Evolutionary conservation across 257 asterid genomes (phyloP).

Genomic region (Penstemon eatonii): DNA sequence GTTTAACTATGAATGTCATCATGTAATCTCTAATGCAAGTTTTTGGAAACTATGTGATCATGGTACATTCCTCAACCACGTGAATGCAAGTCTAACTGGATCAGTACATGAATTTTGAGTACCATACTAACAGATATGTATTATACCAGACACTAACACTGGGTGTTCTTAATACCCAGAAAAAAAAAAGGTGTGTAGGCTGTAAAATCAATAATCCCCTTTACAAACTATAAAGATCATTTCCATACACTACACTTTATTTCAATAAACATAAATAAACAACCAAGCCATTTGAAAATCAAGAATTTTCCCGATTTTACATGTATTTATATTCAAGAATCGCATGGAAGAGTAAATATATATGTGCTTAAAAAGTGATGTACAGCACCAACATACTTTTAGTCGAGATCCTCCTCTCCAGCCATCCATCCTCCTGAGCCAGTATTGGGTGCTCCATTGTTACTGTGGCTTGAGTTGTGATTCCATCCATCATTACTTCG

Average conservation of each 20-base stretch:
- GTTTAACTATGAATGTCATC: not conserved
- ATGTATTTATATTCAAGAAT: not conserved
- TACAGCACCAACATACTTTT: constrained; percentile 19
- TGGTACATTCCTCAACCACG: constrained; percentile 4
- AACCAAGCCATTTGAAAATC: constrained; percentile 5
- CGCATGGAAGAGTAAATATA: constrained; percentile 18
- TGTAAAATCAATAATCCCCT: too few species aligned
- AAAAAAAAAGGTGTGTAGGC: too few species aligned
- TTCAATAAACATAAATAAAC: constrained; percentile 13
- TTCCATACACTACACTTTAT: not conserved
- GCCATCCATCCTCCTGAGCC: constrained; percentile 42
- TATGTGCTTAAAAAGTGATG: constrained; percentile 10
- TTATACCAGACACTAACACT: too few species aligned
- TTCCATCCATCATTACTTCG: constrained; percentile 34
- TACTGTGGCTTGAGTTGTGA: constrained; percentile 17
- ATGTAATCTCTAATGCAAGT: not conserved
- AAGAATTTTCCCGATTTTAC: constrained; percentile 11
- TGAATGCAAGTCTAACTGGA: not conserved
- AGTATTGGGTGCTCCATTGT: constrained; percentile 31
- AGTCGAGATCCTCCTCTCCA: constrained; percentile 64
- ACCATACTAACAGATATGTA: not conserved
- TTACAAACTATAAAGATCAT: not conserved
- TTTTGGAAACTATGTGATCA: not conserved
- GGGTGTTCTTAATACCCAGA: too few species aligned
- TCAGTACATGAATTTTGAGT: not conserved